Conservation (phyloP, 805 yeast genomes). For the Candida coleopterorum region DNA sequence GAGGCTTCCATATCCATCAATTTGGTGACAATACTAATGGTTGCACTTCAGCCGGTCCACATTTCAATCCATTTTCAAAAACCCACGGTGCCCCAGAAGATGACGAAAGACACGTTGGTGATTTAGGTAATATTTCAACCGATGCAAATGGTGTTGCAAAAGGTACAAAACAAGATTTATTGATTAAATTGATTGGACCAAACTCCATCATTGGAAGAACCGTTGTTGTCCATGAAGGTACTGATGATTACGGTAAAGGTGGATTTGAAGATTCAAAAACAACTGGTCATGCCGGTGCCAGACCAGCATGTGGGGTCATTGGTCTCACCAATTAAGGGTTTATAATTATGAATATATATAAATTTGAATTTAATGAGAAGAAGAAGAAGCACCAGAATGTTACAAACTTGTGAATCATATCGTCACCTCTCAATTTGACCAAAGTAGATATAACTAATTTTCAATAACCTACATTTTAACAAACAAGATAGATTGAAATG, state of each 20-base stretch:
- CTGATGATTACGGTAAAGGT: slow-evolving; percentile 93
- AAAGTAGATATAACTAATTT: no score
- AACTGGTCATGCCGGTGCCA: slow-evolving; percentile 97
- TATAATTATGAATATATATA: no score
- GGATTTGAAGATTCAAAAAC: slow-evolving; percentile 85
- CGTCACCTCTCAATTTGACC: no score
- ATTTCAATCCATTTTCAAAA: slow-evolving; percentile 85
- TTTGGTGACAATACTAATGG: slow-evolving; percentile 99
- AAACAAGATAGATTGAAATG: no score
- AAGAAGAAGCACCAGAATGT: no score
- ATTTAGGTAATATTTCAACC: slow-evolving; percentile 89
- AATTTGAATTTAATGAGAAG: no score
- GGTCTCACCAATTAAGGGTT: slow-evolving; percentile 56
- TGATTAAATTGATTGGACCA: slow-evolving; percentile 80
- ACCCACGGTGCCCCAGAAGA: slow-evolving; percentile 92
- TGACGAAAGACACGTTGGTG: slow-evolving; percentile 85
- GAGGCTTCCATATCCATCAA: slow-evolving; percentile 98
- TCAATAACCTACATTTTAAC: no score
- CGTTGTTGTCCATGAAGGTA: slow-evolving; percentile 89
- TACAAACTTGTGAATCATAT: no score
- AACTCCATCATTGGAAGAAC: slow-evolving; percentile 91
- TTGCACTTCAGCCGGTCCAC: slow-evolving; percentile 98
- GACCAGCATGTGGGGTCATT: slow-evolving; percentile 98
- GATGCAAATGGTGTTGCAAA: slow-evolving; percentile 87
- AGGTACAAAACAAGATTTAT: slow-evolving; percentile 75